Evolutionary conservation across 352 stramenopile genomes (phyloP).

Genomic region (Pythium volutum): DNA sequence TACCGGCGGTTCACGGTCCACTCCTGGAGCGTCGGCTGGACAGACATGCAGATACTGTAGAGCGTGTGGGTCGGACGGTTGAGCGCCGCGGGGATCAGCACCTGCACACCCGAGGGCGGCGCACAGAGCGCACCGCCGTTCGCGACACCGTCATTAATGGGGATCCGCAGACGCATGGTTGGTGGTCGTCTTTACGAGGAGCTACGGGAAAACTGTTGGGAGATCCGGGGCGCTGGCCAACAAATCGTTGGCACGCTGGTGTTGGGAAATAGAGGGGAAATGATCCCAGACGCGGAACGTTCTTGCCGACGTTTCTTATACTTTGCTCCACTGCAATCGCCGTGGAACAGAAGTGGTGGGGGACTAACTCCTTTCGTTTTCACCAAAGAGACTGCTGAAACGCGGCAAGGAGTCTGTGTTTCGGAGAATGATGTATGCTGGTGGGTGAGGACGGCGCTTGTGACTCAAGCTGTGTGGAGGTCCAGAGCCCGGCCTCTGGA

Average conservation of each 20-base stretch:
- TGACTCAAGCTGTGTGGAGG: no score
- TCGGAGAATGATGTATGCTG: no score
- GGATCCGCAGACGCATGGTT: slow-evolving; percentile 15
- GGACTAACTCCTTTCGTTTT: no score
- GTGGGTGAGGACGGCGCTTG: no score
- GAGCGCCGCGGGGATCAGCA: slow-evolving; percentile 79
- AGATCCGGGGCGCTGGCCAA: neutral
- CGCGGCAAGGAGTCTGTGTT: no score
- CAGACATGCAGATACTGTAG: slow-evolving; percentile 80
- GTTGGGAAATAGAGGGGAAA: neutral
- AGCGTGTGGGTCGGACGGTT: slow-evolving; percentile 82
- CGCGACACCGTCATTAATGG: slow-evolving; percentile 18
- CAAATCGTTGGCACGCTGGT: neutral
- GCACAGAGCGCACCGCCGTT: slow-evolving; percentile 6
- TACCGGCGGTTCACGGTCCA: slow-evolving; percentile 86
- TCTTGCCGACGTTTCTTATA: neutral
- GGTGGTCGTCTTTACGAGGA: slow-evolving; percentile 4
- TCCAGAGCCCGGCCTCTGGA: no score
- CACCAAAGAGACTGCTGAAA: no score
- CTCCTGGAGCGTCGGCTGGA: slow-evolving; percentile 75
- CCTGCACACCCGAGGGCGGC: slow-evolving; percentile 46
- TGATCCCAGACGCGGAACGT: neutral
- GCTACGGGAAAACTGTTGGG: neutral
- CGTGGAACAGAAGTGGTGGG: no score
- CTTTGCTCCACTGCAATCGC: no score